Conservation (phyloP, 345 rosid genomes). For the Gossypium arboreum region DNA sequence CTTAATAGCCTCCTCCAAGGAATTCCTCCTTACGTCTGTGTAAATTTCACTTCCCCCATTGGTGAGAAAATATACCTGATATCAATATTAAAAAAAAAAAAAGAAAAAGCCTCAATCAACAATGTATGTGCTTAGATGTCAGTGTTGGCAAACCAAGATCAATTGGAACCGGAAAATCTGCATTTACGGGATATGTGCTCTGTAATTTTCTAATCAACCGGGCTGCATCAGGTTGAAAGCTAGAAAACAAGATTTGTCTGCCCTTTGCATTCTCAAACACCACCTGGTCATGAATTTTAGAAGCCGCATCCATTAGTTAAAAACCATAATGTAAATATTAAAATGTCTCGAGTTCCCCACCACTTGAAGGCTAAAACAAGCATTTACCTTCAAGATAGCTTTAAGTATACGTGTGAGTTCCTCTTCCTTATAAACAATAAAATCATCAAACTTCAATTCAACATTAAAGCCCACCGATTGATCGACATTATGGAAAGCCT, state of each 20-base stretch:
- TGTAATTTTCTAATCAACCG: constrained; percentile 45
- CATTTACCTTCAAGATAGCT: constrained; percentile 38
- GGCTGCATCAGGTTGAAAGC: constrained; percentile 71
- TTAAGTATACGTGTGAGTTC: constrained; percentile 39
- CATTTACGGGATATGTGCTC: constrained; percentile 45
- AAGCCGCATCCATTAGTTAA: background rate
- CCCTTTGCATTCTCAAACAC: constrained; percentile 37
- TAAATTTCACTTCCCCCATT: constrained; percentile 57
- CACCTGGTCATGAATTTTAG: constrained; percentile 29
- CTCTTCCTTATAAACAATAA: constrained; percentile 39
- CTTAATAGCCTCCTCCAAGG: constrained; percentile 60
- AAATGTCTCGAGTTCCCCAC: background rate
- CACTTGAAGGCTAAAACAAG: background rate
- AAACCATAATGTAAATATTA: background rate
- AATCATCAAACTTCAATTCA: constrained; percentile 71
- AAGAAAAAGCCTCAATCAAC: background rate
- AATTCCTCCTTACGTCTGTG: constrained; percentile 49
- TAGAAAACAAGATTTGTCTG: constrained; percentile 51
- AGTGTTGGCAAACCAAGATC: too few species aligned
- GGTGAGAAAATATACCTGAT: constrained; percentile 65
- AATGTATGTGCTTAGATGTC: too few species aligned
- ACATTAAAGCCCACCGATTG: constrained; percentile 52
- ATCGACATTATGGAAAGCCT: constrained; percentile 44
- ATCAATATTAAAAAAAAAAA: background rate
- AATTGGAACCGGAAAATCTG: too few species aligned